phyloP scores from a whole-genome alignment of 1,284 basidiomycete genomes.

The Anthracocystis panici-leucophaei region DNA sequence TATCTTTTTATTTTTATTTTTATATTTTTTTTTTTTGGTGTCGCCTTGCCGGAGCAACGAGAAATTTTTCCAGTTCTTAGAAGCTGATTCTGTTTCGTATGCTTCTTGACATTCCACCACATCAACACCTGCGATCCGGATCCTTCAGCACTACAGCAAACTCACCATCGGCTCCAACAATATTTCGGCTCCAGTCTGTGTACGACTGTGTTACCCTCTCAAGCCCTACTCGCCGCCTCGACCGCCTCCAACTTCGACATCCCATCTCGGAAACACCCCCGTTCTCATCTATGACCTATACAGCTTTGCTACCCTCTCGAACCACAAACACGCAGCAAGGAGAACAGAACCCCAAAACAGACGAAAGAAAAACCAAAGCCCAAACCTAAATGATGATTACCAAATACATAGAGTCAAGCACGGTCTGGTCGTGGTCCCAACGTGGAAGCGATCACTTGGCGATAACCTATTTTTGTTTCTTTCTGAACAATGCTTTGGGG shows the following conservation, averaged over 20 bases:
- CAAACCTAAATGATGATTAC: conserved; percentile 40
- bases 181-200: no score
- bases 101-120: neutral
- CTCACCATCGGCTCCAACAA: no score
- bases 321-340: neutral
- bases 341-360: neutral
- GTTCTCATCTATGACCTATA: neutral
- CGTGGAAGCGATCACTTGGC: conserved; percentile 54
- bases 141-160: no score
- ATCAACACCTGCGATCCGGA: neutral
- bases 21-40: neutral
- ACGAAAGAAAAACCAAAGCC: neutral
- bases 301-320: neutral
- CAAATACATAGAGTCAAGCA: conserved; percentile 60
- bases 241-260: no score
- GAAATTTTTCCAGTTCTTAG: neutral
- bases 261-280: neutral
- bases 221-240: no score
- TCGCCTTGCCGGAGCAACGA: conserved; percentile 4
- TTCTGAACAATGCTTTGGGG: conserved; percentile 15
- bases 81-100: neutral
- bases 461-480: conserved; percentile 48
- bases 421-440: conserved; percentile 53
- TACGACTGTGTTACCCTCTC: no score
- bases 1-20: neutral